Base-by-base conservation (phyloP, 208 protist genomes). In the Acanthamoeba lenticulata region DNA sequence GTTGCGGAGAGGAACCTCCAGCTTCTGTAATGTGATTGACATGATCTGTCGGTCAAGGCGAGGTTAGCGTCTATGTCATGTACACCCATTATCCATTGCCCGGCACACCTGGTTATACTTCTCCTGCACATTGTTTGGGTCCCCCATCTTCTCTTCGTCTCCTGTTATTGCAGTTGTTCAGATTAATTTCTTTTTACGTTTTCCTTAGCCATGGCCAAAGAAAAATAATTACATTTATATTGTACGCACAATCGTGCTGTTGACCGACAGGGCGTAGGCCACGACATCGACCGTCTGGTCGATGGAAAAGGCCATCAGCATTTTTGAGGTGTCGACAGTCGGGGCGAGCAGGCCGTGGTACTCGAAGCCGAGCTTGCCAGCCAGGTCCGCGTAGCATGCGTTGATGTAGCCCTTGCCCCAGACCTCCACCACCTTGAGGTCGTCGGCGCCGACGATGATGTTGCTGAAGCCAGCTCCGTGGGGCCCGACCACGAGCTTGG, bases 101-200 rank as follows among this genome's bases (percentile, higher is more conserved):
- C 21, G n/a, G 45, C 38, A 9, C 42, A 89, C 81, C 24, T 62
- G 42, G 29, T 89, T 89, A 32, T 89, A 89, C 47, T 89, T 89
- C 47, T 89, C 81, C 45, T 89, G 81, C 34, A 89, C 32, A 42
- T 62, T 57, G 7, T 57, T 9, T 36, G 24, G 67, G 27, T 77
- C 49, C 36, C 32, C 49, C 81, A 65, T 62, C 81, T 65, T 89
- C 21, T 15, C n/a, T 74, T 6, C 65, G 1, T 6, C 34, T 38
- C 24, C 65, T 57, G 1, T n/a, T n/a, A n/a, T n/a, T n/a, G n/a
- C n/a, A n/a, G n/a, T n/a, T n/a, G n/a, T n/a, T n/a, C n/a, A n/a
- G n/a, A n/a, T n/a, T n/a, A n/a, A n/a, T n/a, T n/a, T n/a, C n/a
- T n/a, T n/a, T n/a, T n/a, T n/a, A n/a, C n/a, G n/a, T n/a, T n/a